These are phyloP conservation scores for Astrocystis sublimbata DNA, from an alignment of 495 filamentous ascomycete species.

Conservation along the genomic window DNA sequence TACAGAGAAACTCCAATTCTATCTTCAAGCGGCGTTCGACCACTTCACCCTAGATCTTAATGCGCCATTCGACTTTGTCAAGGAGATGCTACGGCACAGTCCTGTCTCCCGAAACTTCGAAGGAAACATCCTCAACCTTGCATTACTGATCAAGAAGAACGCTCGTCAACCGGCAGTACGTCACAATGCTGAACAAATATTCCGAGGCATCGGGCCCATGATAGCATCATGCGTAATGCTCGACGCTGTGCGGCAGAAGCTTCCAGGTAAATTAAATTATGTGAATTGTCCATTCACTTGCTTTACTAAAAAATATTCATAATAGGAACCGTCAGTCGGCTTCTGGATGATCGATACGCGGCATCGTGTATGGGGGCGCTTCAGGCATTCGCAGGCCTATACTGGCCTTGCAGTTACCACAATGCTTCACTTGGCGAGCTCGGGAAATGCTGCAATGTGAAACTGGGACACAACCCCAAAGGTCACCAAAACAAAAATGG, in stretches of 20 bases:
- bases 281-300: background rate
- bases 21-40: constrained; percentile 54
- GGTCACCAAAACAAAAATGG: constrained; percentile 54
- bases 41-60: constrained; percentile 56
- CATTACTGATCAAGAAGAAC: constrained; percentile 45
- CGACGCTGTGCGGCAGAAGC: constrained; percentile 47
- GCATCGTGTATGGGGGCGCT: constrained; percentile 45
- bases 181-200: constrained; percentile 40
- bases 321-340: constrained; percentile 35
- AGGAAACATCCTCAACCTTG: constrained; percentile 55
- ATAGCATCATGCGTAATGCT: constrained; percentile 58
- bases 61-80: constrained; percentile 58
- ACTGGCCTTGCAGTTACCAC: constrained; percentile 50
- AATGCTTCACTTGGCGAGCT: constrained; percentile 29
- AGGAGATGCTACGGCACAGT: constrained; percentile 46
- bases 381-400: constrained; percentile 48
- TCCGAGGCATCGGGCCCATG: constrained; percentile 50
- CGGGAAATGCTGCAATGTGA: constrained; percentile 47
- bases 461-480: constrained; percentile 45
- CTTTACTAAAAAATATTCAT: background rate
- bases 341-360: constrained; percentile 33
- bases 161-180: constrained; percentile 24
- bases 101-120: constrained; percentile 53
- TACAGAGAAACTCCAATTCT: constrained; percentile 52
- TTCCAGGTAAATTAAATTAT: constrained; percentile 33